A percentile compares a stretch with the other conserved stretches of the same genome.
Evolutionary conservation across 768 basidiomycete genomes (phyloP).

Genomic region (Xerocomus spinulosus): DNA sequence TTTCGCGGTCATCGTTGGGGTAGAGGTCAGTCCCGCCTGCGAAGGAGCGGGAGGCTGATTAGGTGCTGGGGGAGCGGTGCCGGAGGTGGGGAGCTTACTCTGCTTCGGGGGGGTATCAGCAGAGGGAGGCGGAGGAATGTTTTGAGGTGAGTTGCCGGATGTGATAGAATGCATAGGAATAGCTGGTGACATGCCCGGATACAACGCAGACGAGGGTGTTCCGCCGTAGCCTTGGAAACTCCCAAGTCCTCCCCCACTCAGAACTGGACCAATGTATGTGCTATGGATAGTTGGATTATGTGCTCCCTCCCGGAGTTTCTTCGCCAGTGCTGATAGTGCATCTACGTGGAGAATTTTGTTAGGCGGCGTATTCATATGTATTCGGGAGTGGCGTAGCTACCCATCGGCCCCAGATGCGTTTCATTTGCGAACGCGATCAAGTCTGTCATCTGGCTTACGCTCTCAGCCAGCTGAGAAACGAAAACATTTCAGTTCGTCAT

Average conservation of each 20-base stretch:
- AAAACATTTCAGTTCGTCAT: constrained; percentile 4
- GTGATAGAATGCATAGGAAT: constrained; percentile 43
- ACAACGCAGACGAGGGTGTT: constrained; percentile 42
- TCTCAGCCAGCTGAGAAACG: constrained; percentile 62
- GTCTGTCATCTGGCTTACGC: constrained; percentile 75
- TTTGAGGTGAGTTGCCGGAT: constrained; percentile 48
- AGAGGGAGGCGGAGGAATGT: constrained; percentile 40
- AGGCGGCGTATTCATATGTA: constrained; percentile 21
- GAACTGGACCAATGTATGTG: constrained; percentile 15
- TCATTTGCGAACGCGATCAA: constrained; percentile 63
- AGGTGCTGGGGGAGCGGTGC: constrained; percentile 37
- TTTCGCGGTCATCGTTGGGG: constrained; percentile 50
- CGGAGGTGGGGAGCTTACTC: constrained; percentile 51
- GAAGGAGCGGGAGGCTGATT: constrained; percentile 38
- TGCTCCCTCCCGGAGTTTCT: constrained; percentile 34
- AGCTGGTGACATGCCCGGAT: constrained; percentile 37
- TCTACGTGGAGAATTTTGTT: constrained; percentile 34
- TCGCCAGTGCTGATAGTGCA: constrained; percentile 39
- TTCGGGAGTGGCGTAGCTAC: constrained; percentile 42
- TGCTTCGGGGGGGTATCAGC: constrained; percentile 59
- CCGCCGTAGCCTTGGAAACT: constrained; percentile 22
- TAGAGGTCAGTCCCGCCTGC: constrained; percentile 40
- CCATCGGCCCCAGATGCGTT: constrained; percentile 53
- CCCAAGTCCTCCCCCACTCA: constrained; percentile 22
- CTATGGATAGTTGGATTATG: constrained; percentile 15